Percentiles rank a stretch among this genome's conserved stretches.
These are phyloP conservation scores for Camelina neglecta DNA, from an alignment of 345 rosid species.

Conservation along the genomic window DNA sequence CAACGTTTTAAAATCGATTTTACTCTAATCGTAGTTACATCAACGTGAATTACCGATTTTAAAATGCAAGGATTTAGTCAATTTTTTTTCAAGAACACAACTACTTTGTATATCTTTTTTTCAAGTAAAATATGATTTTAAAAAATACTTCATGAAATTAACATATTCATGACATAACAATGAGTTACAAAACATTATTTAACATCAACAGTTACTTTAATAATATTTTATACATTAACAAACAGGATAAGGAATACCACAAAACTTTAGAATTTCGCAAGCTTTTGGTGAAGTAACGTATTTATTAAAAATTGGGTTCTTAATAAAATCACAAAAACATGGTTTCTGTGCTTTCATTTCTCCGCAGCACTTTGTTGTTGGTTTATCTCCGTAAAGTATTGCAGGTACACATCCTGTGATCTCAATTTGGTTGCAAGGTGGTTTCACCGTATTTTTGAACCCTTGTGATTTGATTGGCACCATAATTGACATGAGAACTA, in stretches of 20 bases:
- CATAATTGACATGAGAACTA: background rate
- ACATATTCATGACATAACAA: background rate
- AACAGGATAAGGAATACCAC: slow-evolving; percentile 3
- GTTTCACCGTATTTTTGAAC: background rate
- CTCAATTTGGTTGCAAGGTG: background rate
- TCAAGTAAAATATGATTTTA: background rate
- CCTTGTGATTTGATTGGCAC: background rate
- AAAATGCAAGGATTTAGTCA: no score
- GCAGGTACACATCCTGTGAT: slow-evolving; percentile 7
- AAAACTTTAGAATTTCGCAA: background rate
- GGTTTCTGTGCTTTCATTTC: no score
- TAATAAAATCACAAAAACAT: slow-evolving; percentile 22
- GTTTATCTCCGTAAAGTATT: background rate
- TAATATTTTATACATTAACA: background rate
- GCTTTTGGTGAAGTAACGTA: slow-evolving; percentile 1
- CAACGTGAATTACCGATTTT: no score
- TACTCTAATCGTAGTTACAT: no score
- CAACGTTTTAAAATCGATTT: no score
- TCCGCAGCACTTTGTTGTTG: no score
- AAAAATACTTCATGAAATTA: background rate
- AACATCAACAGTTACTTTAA: background rate
- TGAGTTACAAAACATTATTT: background rate
- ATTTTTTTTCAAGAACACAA: background rate
- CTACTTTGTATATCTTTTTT: background rate
- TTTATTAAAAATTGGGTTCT: background rate